phyloP scores from a whole-genome alignment of 192 early-diverging fungal genomes.

The Entophlyctis helioformis region DNA sequence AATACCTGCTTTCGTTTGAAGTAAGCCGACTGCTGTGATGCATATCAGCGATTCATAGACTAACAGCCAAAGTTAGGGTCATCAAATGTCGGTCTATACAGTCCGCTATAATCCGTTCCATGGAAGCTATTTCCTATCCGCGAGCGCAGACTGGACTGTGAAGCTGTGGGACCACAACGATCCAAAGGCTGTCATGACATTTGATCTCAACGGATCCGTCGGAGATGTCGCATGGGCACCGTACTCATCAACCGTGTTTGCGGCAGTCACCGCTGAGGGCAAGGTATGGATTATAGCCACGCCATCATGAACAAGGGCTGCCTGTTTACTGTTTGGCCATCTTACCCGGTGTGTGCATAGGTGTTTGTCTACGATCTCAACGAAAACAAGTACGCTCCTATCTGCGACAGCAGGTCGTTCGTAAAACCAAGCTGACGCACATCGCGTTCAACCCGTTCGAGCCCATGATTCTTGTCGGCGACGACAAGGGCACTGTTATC shows the following conservation, averaged over 20 bases:
- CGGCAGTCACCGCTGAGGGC: constrained; percentile 45
- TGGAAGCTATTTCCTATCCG: constrained; percentile 38
- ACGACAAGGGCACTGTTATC: constrained; percentile 40
- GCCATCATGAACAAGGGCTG: background rate
- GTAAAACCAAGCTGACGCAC: constrained; percentile 49
- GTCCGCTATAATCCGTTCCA: constrained; percentile 49
- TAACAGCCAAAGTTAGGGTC: no score
- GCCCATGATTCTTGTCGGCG: constrained; percentile 45
- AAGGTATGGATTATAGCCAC: constrained; percentile 23
- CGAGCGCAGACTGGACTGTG: constrained; percentile 48
- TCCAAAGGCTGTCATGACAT: constrained; percentile 40
- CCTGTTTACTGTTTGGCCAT: no score
- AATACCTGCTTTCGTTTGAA: constrained; percentile 45
- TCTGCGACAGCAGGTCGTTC: constrained; percentile 49
- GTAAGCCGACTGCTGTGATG: constrained; percentile 14
- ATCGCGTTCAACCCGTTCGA: constrained; percentile 48
- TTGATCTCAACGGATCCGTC: constrained; percentile 41
- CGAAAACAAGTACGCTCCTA: constrained; percentile 50
- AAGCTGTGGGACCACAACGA: constrained; percentile 50
- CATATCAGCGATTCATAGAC: no score
- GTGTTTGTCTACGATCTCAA: constrained; percentile 45
- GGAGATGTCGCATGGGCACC: constrained; percentile 54
- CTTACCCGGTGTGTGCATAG: no score
- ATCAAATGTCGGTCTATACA: constrained; percentile 50
- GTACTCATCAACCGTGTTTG: constrained; percentile 52